Percentiles rank a stretch among this genome's conserved stretches.
phyloP scores from a whole-genome alignment of 2,329 filamentous ascomycete species.

The Zymoseptoria ardabiliae region DNA sequence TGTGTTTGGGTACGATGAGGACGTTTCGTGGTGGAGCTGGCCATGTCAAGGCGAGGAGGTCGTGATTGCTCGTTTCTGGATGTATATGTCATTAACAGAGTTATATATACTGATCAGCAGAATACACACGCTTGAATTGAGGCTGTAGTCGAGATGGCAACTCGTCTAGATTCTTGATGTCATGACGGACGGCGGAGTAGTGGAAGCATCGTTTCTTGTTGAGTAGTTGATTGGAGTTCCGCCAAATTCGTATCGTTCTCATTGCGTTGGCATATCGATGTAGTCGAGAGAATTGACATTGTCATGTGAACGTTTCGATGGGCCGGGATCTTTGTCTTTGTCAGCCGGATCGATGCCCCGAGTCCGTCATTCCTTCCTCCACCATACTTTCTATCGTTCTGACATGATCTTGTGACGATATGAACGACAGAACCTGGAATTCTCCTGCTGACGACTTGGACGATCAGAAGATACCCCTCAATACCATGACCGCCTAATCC shows the following conservation, averaged over 20 bases:
- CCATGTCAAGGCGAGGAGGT: conserved; percentile 61
- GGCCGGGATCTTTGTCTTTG: not conserved
- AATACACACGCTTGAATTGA: conserved; percentile 53
- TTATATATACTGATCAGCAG: not conserved
- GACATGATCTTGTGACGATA: not conserved
- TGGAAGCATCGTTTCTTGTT: conserved; percentile 41
- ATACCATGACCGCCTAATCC: not conserved
- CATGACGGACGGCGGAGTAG: conserved; percentile 36
- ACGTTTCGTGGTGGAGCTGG: conserved; percentile 61
- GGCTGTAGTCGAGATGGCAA: conserved; percentile 54
- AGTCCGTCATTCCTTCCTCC: not conserved
- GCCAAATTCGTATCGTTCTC: not conserved
- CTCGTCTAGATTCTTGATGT: conserved; percentile 45
- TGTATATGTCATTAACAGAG: conserved; percentile 18
- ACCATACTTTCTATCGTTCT: not conserved
- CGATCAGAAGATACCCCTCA: not conserved
- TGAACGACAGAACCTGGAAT: not conserved
- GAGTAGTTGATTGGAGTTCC: not conserved
- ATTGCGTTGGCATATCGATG: not conserved
- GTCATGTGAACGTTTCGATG: not conserved
- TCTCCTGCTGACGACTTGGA: not conserved
- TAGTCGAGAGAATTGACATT: not conserved
- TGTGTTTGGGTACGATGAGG: conserved; percentile 60
- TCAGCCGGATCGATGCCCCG: not conserved
- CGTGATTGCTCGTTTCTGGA: conserved; percentile 49